A percentile compares a stretch with the other conserved stretches of the same genome.
These are phyloP conservation scores for Codiaeum variegatum DNA, from an alignment of 441 rosid genomes.

Conservation along the genomic window DNA sequence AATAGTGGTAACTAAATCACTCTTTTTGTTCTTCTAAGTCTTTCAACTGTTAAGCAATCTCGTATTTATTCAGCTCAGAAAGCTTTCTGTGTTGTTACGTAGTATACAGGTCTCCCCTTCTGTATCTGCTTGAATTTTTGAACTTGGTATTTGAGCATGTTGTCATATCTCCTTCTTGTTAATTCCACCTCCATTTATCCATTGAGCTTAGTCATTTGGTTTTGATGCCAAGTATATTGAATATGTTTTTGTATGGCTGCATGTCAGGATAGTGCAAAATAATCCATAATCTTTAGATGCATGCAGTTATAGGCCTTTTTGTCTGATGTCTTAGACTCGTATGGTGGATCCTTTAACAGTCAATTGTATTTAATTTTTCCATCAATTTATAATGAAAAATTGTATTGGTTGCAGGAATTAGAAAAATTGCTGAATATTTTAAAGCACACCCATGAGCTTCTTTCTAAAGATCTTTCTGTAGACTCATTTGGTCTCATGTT, in stretches of 20 bases:
- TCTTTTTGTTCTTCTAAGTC: constrained; percentile 17
- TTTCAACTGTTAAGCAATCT: constrained; percentile 8
- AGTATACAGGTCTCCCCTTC: not conserved
- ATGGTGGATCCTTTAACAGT: not conserved
- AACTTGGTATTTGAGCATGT: not conserved
- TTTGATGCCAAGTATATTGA: not conserved
- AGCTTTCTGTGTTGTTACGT: not conserved
- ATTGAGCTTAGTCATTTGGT: not conserved
- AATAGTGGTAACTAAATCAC: constrained; percentile 56
- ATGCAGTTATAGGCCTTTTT: not conserved
- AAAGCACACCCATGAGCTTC: constrained; percentile 76
- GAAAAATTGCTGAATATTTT: constrained; percentile 78
- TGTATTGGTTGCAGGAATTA: constrained; percentile 66
- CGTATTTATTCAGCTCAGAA: not conserved
- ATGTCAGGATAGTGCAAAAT: not conserved
- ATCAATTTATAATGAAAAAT: not conserved
- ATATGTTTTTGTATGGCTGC: not conserved
- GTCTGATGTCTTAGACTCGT: not conserved
- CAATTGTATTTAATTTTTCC: not conserved
- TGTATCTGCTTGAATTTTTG: not conserved
- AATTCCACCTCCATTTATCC: not conserved
- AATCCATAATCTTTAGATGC: not conserved
- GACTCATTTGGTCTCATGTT: constrained; percentile 84
- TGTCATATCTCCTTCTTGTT: not conserved
- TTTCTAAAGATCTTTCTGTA: constrained; percentile 75